Percentiles rank a stretch among this genome's conserved stretches.
Evolutionary conservation across 2,329 filamentous ascomycete genomes (phyloP).

Genomic region (Fusarium nodosum): DNA sequence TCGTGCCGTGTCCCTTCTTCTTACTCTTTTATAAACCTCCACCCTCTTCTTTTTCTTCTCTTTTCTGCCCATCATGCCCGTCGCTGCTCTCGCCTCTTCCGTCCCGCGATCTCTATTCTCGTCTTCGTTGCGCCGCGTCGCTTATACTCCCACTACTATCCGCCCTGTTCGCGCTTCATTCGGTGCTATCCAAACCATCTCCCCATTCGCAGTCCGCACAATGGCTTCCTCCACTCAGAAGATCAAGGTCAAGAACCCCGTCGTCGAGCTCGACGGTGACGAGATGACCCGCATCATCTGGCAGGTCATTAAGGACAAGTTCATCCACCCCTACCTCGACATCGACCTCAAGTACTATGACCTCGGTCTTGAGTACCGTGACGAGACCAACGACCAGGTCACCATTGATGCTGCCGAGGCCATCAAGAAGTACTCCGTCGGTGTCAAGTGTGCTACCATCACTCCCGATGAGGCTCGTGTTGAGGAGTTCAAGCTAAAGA

Average conservation of each 20-base stretch:
- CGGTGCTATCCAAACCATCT: slow-evolving; percentile 56
- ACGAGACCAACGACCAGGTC: slow-evolving; percentile 96
- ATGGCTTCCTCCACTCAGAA: slow-evolving; percentile 74
- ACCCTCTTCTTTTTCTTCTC: slow-evolving; percentile 36
- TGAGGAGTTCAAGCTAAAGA: slow-evolving; percentile 98
- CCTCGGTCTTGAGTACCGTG: slow-evolving; percentile 91
- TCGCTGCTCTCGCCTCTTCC: slow-evolving; percentile 48
- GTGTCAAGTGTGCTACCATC: slow-evolving; percentile 99
- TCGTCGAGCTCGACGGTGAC: slow-evolving; percentile 95
- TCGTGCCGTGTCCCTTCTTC: slow-evolving; percentile 36
- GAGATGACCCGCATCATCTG: slow-evolving; percentile 99
- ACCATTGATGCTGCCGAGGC: slow-evolving; percentile 95
- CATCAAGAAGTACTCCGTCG: slow-evolving; percentile 98
- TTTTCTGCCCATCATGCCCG: slow-evolving; percentile 49
- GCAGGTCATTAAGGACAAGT: slow-evolving; percentile 99
- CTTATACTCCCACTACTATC: slow-evolving; percentile 45
- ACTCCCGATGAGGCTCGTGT: slow-evolving; percentile 97
- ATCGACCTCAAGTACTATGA: slow-evolving; percentile 99
- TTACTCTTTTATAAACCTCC: slow-evolving; percentile 47
- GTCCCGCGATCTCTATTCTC: slow-evolving; percentile 52
- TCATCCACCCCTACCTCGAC: slow-evolving; percentile 95
- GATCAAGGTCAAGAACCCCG: slow-evolving; percentile 99
- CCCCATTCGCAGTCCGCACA: slow-evolving; percentile 75
- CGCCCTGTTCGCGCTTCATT: slow-evolving; percentile 62
- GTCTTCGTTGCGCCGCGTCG: slow-evolving; percentile 50